A percentile compares a stretch with the other conserved stretches of the same genome.
Conservation (phyloP, 306 rosid species). For the Trifolium dubium region DNA sequence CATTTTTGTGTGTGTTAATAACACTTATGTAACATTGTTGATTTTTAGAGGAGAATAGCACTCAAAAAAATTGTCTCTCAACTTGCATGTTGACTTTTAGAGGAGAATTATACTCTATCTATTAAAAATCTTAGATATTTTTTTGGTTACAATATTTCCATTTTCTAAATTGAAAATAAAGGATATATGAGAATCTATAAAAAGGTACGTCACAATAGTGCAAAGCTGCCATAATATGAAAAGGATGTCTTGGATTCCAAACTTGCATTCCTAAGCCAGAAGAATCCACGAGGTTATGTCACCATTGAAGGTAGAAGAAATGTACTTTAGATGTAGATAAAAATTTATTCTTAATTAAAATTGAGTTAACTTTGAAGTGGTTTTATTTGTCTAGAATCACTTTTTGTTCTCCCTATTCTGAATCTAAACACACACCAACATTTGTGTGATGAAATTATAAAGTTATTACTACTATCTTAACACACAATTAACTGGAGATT, state of each 20-base stretch:
- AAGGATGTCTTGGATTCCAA: not conserved
- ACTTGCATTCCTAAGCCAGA: conserved; percentile 7
- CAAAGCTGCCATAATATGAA: conserved; percentile 35
- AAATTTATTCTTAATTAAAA: too few species aligned
- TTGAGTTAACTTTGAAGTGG: too few species aligned
- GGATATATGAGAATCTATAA: conserved; percentile 16
- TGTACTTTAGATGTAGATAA: too few species aligned
- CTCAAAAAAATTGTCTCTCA: too few species aligned
- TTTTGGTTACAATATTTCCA: not conserved
- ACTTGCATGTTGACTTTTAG: too few species aligned
- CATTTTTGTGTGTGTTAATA: conserved; percentile 20
- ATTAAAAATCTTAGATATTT: too few species aligned
- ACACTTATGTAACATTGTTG: conserved; percentile 21
- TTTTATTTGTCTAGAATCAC: too few species aligned
- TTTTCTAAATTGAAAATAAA: not conserved
- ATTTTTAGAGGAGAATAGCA: too few species aligned
- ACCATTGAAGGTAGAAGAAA: conserved; percentile 2
- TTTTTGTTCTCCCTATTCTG: too few species aligned
- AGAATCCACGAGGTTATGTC: not conserved
- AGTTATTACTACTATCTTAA: not conserved
- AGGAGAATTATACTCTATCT: too few species aligned
- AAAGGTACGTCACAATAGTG: conserved; percentile 18
- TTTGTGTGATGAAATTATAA: not conserved
- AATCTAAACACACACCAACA: not conserved
- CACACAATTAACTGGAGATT: not conserved